Evolutionary conservation across 257 asterid species (phyloP).

Genomic region (Ophiorrhiza pumila): DNA sequence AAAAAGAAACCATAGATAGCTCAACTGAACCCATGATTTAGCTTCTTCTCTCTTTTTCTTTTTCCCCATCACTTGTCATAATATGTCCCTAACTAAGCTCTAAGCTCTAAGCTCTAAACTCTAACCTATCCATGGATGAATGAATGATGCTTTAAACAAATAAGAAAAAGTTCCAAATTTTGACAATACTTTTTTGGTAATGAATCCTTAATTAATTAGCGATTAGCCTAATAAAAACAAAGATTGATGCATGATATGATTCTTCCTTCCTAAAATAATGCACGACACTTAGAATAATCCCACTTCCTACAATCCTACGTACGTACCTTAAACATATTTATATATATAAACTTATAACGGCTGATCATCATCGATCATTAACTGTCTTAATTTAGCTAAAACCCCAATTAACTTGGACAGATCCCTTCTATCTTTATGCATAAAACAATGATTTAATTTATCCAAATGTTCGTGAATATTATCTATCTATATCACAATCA

Average conservation of each 20-base stretch:
- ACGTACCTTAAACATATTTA: neutral
- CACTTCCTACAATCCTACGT: neutral
- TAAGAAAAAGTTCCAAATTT: neutral
- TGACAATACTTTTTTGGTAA: neutral
- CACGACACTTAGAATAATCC: conserved; percentile 7
- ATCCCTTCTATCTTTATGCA: neutral
- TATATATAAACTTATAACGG: neutral
- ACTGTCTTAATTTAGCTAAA: neutral
- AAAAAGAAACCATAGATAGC: neutral
- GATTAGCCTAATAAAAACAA: conserved; percentile 7
- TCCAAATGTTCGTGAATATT: too few species aligned
- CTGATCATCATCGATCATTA: conserved; percentile 14
- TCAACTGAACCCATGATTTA: conserved; percentile 1
- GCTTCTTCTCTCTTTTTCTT: conserved; percentile 5
- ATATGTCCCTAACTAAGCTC: neutral
- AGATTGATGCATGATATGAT: neutral
- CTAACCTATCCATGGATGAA: too few species aligned
- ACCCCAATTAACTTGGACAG: conserved; percentile 1
- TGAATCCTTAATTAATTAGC: neutral
- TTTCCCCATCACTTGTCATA: conserved; percentile 17
- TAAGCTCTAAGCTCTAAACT: too few species aligned
- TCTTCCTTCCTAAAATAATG: too few species aligned
- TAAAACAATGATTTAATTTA: neutral
- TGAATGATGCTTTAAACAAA: too few species aligned
- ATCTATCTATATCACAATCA: neutral